Evolutionary conservation across 257 asterid species (phyloP), one percentile per base, ranked within the genome.

Genomic region (Solanum corneliomulleri): DNA sequence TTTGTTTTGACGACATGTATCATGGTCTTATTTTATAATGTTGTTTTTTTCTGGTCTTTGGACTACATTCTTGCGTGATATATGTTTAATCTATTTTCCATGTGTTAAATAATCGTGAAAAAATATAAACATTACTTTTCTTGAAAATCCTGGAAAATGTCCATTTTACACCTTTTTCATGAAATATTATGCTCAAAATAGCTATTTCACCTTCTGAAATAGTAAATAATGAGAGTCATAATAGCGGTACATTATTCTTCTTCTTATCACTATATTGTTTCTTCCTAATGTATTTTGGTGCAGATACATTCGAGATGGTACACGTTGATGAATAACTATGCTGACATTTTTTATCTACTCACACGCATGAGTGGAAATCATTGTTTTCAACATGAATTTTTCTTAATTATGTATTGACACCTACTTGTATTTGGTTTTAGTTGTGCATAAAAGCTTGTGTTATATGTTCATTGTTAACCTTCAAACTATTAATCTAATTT

Each of bases 331-430:
- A 96, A 95, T 89, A 96, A 95, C 91, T 96, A 95, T 85, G 99
- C 99, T 44, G 98, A 96, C 92, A 96, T 95, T 87, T 95, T 96
- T 91, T 94, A 94, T 89, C 98, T 96, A 82, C 94, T 96, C 72
- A 95, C 98, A 8, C 97, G 98, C 89, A 93, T 96, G 81, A 94
- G 99, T 44, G 49, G 14, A 44, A 3, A 44, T 44, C 5, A 44
- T 33, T 44, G 49, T 13, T 44, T 44, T 44, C 49, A 44, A 10
- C 3, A 13, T 44, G 12, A 11, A 11, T 44, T 44, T 11, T 41
- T 76, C 60, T 42, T 33, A n/a, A 76, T 77, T 42, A 77, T 44
- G 83, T 44, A 25, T n/a, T 77, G n/a, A 60, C 25, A 77, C 62
- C 58, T 77, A 60, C 37, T 42, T 77, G 20, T 77, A 42, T 41